phyloP scores from a whole-genome alignment of 768 basidiomycete species.

The Russula olivacea region DNA sequence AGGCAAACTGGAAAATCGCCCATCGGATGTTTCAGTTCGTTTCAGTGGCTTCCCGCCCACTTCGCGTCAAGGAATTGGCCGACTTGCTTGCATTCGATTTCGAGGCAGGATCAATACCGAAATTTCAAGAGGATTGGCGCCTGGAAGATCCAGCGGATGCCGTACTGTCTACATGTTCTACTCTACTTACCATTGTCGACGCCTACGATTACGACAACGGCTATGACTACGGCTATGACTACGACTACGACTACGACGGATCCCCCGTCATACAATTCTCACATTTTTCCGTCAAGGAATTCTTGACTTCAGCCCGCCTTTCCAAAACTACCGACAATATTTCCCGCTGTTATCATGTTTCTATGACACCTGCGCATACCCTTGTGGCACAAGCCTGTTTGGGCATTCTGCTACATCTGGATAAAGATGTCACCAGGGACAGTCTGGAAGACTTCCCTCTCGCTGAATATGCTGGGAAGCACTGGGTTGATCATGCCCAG shows the following conservation, averaged over 20 bases:
- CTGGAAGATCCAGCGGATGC: background rate
- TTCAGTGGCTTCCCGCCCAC: background rate
- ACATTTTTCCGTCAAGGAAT: background rate
- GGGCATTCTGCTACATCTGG: background rate
- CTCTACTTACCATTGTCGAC: background rate
- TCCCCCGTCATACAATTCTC: background rate
- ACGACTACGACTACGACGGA: too few relatives aligned
- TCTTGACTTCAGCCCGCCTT: background rate
- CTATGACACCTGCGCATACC: background rate
- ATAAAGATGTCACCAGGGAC: background rate
- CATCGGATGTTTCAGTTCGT: background rate
- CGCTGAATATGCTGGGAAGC: background rate
- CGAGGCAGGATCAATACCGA: background rate
- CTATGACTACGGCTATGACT: too few relatives aligned
- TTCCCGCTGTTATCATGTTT: background rate
- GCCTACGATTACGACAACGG: background rate
- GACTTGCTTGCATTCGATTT: background rate
- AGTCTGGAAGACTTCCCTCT: background rate
- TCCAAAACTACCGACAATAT: background rate
- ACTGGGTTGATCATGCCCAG: background rate
- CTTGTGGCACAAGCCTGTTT: background rate
- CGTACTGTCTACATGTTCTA: background rate
- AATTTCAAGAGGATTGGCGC: background rate
- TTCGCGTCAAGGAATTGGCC: background rate
- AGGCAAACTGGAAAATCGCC: background rate